A percentile compares a stretch with the other conserved stretches of the same genome.
phyloP scores from a whole-genome alignment of 495 filamentous ascomycete genomes.

The Aspergillus ostianus region DNA sequence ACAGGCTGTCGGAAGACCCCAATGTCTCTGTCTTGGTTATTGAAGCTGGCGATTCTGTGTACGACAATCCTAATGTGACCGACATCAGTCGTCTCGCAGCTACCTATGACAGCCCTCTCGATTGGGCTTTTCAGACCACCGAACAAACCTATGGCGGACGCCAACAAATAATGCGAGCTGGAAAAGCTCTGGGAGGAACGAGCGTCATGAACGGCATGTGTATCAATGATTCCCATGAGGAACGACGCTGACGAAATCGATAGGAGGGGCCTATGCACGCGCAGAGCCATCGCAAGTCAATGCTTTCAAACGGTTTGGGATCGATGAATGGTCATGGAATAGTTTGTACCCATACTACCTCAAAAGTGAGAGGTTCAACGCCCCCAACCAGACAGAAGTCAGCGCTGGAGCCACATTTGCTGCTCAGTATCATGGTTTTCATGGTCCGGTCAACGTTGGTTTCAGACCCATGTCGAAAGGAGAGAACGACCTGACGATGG shows the following conservation, averaged over 20 bases:
- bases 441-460: constrained; percentile 48
- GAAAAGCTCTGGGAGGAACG: constrained; percentile 52
- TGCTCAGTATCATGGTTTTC: constrained; percentile 43
- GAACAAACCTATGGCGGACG: constrained; percentile 36
- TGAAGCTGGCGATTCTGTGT: constrained; percentile 50
- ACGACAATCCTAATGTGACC: constrained; percentile 53
- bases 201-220: constrained; percentile 50
- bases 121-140: constrained; percentile 51
- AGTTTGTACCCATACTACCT: constrained; percentile 57
- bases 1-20: constrained; percentile 47
- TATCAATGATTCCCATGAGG: background rate
- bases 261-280: constrained; percentile 47
- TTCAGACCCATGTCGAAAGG: constrained; percentile 32
- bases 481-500: constrained; percentile 17
- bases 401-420: constrained; percentile 43
- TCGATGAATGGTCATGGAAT: constrained; percentile 58
- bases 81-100: constrained; percentile 35
- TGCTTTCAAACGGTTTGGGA: constrained; percentile 55
- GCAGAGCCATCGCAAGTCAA: constrained; percentile 37
- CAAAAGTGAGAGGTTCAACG: constrained; percentile 35
- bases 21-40: constrained; percentile 48
- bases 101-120: constrained; percentile 42
- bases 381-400: constrained; percentile 36
- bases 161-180: constrained; percentile 38
- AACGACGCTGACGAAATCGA: constrained; percentile 25